These are phyloP conservation scores for Eucalyptus regnans DNA, from an alignment of 345 rosid species.

Conservation along the genomic window DNA sequence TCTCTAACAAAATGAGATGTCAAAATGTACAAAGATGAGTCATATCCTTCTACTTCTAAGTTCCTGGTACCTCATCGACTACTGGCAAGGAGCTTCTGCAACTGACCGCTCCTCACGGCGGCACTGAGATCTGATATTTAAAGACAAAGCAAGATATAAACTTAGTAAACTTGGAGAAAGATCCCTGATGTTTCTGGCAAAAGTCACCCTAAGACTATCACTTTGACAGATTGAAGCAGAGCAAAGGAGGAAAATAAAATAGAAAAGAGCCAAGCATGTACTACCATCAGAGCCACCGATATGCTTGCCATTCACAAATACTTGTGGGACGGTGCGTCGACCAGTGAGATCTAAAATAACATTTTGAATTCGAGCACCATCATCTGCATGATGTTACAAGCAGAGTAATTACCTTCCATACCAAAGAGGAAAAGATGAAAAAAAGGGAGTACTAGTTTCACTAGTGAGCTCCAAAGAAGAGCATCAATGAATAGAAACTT, in stretches of 20 bases:
- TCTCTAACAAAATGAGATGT: not conserved
- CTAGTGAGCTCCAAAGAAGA: not conserved
- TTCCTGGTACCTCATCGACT: not conserved
- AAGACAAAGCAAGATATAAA: not conserved
- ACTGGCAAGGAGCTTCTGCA: conserved; percentile 3
- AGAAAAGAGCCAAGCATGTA: not conserved
- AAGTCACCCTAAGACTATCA: not conserved
- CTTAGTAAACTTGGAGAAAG: not conserved
- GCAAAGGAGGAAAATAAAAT: not conserved
- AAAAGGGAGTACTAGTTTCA: not conserved
- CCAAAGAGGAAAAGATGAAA: not conserved
- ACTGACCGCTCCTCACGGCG: not conserved
- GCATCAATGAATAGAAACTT: not conserved
- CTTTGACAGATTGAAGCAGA: not conserved
- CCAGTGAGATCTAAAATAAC: conserved; percentile 70
- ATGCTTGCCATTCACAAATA: conserved; percentile 78
- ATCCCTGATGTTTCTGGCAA: not conserved
- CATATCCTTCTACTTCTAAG: not conserved
- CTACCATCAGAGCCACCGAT: conserved; percentile 93
- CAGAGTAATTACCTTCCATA: not conserved
- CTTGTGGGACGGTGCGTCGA: conserved; percentile 77
- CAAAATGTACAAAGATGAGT: not conserved
- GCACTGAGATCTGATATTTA: not conserved
- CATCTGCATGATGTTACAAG: conserved; percentile 25
- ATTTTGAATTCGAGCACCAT: conserved; percentile 60